Base-by-base conservation (phyloP, 805 yeast species). In the Citeromyces nyonsensis region DNA sequence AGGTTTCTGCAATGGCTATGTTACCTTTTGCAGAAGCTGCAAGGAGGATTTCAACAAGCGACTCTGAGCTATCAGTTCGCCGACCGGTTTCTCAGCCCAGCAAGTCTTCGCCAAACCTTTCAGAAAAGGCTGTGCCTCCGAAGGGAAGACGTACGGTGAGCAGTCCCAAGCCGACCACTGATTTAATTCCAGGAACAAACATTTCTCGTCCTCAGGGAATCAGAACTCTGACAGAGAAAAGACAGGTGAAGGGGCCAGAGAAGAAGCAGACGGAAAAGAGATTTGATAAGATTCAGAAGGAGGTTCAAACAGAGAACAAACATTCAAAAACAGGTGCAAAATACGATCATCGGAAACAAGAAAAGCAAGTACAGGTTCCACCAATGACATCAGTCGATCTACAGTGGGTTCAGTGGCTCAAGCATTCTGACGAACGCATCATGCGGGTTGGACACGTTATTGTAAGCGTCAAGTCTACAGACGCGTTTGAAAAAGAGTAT, bases 1-100 rank as follows among this genome's bases (percentile, higher is more conserved):
- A 76, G 38, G 63, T 81, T 52, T 67, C 68, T 33, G 91, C 91
- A 1, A 73, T 74, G 44, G 69, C 88, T 2, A 80, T 81, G 91
- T 68, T 74, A 55, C 77, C 81, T 25, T 60, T 79, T 26, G 31
- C 43, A 2, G 34, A 29, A 26, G 26, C 40, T 5, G 15, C 8
- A 14, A 12, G 26, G 9, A 10, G 26, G 13, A 22, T 15, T 10
- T 12, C 22, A 9, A 32, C 24, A 10, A 26, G 26, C 7, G 24
- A n/a, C 7, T 31, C 32, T 11, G 35, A 24, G 29, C 39, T 7
- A 36, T 38, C n/a, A 9, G 35, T 13, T n/a, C 34, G 25, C 15
- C 36, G 28, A 28, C 27, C 29, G 15, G 25, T 31, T 5, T 38
- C 35, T 9, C 24, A 32, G 14, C 22, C 22, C 7, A 18, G 22